Conservation (phyloP, 208 protist genomes). For the Balamuthia mandrillaris region DNA sequence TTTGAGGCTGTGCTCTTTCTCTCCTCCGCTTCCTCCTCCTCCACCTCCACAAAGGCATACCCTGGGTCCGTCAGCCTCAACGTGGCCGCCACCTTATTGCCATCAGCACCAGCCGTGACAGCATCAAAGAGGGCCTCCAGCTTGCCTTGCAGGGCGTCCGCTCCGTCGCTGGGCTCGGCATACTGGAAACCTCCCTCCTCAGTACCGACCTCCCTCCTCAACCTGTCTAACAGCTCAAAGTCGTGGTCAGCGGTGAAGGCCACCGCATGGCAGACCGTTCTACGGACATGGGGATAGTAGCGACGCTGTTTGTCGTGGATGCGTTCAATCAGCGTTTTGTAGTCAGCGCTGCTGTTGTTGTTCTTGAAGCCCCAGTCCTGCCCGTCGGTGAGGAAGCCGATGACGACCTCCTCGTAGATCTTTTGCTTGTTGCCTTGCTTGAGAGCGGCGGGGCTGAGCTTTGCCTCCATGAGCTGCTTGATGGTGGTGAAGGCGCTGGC, state of each 20-base stretch:
- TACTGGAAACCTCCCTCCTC: slow-evolving; percentile 43
- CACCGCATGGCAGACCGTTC: neutral
- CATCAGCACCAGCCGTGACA: no score
- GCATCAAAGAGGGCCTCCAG: slow-evolving; percentile 45
- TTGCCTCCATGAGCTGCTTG: no score
- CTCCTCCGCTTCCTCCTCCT: no score
- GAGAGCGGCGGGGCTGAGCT: no score
- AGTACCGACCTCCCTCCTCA: neutral
- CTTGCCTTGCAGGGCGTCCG: slow-evolving; percentile 48
- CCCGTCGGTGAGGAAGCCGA: slow-evolving; percentile 21
- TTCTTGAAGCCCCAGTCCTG: no score
- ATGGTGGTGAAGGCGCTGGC: no score
- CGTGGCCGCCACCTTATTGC: no score
- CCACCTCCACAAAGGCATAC: no score
- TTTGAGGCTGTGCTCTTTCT: no score
- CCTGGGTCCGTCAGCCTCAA: no score
- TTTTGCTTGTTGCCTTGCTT: neutral
- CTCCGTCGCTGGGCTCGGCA: slow-evolving; percentile 40
- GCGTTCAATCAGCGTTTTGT: neutral
- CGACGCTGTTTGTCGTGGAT: neutral
- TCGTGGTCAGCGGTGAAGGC: slow-evolving; percentile 17
- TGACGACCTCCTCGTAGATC: neutral
- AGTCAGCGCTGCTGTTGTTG: neutral
- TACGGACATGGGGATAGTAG: neutral
- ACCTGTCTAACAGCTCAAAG: neutral